Evolutionary conservation across 2,329 filamentous ascomycete genomes (phyloP), one percentile per base, ranked within the genome.

Genomic region (Gaeumannomyces tritici): DNA sequence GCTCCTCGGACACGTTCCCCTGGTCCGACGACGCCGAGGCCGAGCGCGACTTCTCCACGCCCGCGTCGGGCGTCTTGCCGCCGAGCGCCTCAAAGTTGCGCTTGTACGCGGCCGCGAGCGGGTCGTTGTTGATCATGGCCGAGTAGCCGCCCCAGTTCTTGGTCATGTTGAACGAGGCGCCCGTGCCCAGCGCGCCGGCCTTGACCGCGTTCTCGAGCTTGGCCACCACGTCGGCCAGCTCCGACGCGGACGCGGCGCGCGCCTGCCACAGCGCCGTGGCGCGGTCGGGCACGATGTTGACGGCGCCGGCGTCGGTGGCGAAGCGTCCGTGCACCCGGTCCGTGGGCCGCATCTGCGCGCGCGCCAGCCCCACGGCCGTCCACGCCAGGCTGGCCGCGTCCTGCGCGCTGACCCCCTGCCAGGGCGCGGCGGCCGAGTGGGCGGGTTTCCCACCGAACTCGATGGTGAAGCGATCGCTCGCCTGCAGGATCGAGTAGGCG

Each of bases 211-310:
- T 66, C 15, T 66, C 61, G 7, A 73, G 66, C 0, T 69, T 65
- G n/a, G 66, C 66, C 0, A 66, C 68, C 24, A 70, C 67, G 9
- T 65, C 62, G 12, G 69, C 65, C 0, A 72, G 60, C 1, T 65
- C 62, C 7, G 64, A 61, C 9, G 68, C 64, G 67, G 80, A 73
- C 61, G 78, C 74, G 57, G 76, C 81, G n/a, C 84, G 85, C 67
- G 85, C 79, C 55, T 80, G 81, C 67, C 75, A 86, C 3, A 85
- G 88, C 67, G 80, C 82, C 54, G 79, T 81, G 26, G 84, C 83
- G 4, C 87, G 86, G 54, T 61, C 61, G 21, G 63, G 64, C 18
- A 66, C 63, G n/a, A 67, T 29, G 61, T 67, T 67, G 28, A 61
- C n/a, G 35, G 35, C 33, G 59, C 61, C 62, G 8, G 60, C 62